Percentiles rank a stretch among this genome's conserved stretches.
Conservation (phyloP, 202 grass and related monocot genomes). For the Bolboschoenoplectus hybrid region DNA sequence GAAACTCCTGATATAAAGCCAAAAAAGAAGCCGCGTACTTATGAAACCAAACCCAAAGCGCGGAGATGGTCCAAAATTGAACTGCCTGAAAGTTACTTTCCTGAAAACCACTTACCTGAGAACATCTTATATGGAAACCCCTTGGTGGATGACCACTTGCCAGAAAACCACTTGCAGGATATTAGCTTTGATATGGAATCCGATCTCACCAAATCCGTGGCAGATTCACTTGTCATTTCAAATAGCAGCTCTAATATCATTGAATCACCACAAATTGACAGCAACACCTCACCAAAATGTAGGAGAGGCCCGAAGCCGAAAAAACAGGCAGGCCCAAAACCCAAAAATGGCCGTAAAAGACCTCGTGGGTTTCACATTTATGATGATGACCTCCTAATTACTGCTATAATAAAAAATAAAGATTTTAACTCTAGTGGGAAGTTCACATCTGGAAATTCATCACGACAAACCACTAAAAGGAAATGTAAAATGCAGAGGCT, state of each 20-base stretch:
- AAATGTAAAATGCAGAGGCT: constrained; percentile 64
- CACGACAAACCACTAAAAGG: constrained; percentile 48
- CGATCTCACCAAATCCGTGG: constrained; percentile 29
- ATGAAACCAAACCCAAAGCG: constrained; percentile 41
- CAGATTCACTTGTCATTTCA: constrained; percentile 47
- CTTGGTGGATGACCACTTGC: constrained; percentile 23
- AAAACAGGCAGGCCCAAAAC: constrained; percentile 50
- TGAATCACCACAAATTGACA: constrained; percentile 42
- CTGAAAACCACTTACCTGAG: constrained; percentile 35
- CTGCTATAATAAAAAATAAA: constrained; percentile 93
- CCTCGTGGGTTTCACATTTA: constrained; percentile 79
- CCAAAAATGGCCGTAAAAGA: constrained; percentile 63
- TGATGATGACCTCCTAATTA: constrained; percentile 90
- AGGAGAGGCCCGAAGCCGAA: constrained; percentile 45
- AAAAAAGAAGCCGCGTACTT: constrained; percentile 42
- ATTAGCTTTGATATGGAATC: constrained; percentile 41
- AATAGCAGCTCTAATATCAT: constrained; percentile 33
- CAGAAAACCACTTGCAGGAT: constrained; percentile 43
- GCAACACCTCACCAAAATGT: constrained; percentile 45
- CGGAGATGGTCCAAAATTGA: constrained; percentile 48
- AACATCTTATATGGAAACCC: constrained; percentile 28
- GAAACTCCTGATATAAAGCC: constrained; percentile 37
- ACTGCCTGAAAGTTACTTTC: constrained; percentile 43
- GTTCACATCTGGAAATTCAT: constrained; percentile 46
- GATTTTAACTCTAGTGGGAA: constrained; percentile 66